Base-by-base conservation (phyloP, 2,329 filamentous ascomycete genomes). In the Leptographium procerum region DNA sequence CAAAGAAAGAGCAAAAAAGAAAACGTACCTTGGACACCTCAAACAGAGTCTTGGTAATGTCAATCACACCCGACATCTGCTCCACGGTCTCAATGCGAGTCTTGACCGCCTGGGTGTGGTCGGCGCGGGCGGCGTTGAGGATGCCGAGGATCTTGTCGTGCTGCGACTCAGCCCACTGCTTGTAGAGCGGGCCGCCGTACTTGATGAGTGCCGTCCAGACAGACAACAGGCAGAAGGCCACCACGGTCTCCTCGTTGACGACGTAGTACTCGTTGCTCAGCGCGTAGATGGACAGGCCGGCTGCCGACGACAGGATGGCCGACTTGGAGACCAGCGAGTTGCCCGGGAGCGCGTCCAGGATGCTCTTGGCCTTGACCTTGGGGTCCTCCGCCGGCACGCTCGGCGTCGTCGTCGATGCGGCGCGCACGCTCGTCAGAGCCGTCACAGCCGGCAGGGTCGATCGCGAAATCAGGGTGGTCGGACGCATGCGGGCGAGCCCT, bases 241-340 rank as follows among this genome's bases (percentile, higher is more conserved):
- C 89, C 72, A 99, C 88, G 64, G 91, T 88, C 82, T 99, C 94
- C 83, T 99, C 94, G 80, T 99, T 99, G 77, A 99, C 83, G 73
- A 99, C 91, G 78, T 96, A 97, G 81, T 97, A 91, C 84, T 99
- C 94, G 79, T 95, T 99, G 86, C 89, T 95, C 78, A 99, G 91
- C 70, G 91, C 94, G 72, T 94, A 95, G 74, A 95, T 83, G 70
- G 89, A 91, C 68, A 95, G 77, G 77, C 88, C 92, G 70, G 94
- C 89, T 65, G 87, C 87, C 69, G 90, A 91, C 71, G 92, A 97
- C 70, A 99, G 87, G 72, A 96, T 92, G 70, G 94, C 94, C 67
- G 90, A 91, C 87, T 99, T 99, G 76, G 90, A 95, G 72, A 95
- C 79, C 65, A 96, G 80, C 71, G 83, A 92, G 83, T 84, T 96